Evolutionary conservation across 495 filamentous ascomycete genomes (phyloP), one percentile per base, ranked within the genome.

Genomic region (Alectoria sarmentosa): DNA sequence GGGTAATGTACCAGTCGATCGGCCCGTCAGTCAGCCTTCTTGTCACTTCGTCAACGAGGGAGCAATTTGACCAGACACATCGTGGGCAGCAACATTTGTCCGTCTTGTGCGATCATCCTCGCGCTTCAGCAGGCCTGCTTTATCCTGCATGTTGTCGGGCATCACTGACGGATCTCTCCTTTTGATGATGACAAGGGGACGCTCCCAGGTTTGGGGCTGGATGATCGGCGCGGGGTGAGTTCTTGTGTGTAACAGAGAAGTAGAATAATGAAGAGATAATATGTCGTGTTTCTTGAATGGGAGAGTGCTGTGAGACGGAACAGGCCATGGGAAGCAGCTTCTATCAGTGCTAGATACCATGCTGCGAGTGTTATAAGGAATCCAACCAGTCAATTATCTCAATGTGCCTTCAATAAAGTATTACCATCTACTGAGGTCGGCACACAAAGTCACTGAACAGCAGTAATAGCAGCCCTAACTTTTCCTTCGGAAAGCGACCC

Each of bases 341-440:
- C 48, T 32, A 32, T 58, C 44, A 64, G 54, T 34, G 52, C 54
- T 58, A 64, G 62, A 64, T 37, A 64, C 62, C 62, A 64, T 64
- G 62, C 52, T 38, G 30, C 52, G 30, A 58, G 56, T 64, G 54
- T 57, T 21, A 48, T 56, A 58, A 23, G 4, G 61, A 58, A 58
- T 58, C 26, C 10, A 48, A 64, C 15, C 7, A 36, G 38, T 58
- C 42, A 28, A 46, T 58, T 28, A 21, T 58, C 3, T 46, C 30
- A 17, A 10, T 15, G 15, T 63, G 39, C 61, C 26, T 56, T 19
- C 9, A 5, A 21, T 36, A n/a, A n/a, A n/a, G n/a, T n/a, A n/a
- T n/a, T n/a, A n/a, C n/a, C n/a, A n/a, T n/a, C n/a, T n/a, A n/a
- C n/a, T n/a, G n/a, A n/a, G n/a, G n/a, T n/a, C n/a, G n/a, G n/a